phyloP scores from a whole-genome alignment of 352 stramenopile species.

The Blastocystis sp. region DNA sequence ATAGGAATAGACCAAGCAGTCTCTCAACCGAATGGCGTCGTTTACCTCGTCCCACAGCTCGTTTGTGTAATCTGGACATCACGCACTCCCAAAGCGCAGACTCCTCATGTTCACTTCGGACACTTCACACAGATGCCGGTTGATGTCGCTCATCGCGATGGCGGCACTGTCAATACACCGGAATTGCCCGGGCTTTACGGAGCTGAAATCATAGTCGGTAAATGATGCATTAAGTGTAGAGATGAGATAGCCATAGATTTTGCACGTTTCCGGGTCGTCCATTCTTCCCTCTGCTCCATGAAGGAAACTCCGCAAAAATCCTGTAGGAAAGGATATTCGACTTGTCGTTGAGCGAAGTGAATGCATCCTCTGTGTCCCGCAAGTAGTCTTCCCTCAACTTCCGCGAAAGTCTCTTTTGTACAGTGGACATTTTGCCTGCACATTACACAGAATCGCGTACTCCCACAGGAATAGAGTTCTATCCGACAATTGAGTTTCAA shows the following conservation, averaged over 20 bases:
- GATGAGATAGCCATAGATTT: constrained; percentile 84
- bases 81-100: not conserved
- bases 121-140: constrained; percentile 59
- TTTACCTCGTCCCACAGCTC: constrained; percentile 74
- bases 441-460: not conserved
- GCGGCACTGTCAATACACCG: constrained; percentile 9
- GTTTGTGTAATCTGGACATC: not conserved
- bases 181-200: constrained; percentile 57
- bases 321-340: constrained; percentile 30
- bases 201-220: constrained; percentile 83
- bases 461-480: constrained; percentile 52
- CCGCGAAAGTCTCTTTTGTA: constrained; percentile 55
- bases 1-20: constrained; percentile 86
- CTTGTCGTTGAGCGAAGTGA: constrained; percentile 1
- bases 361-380: constrained; percentile 32
- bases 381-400: constrained; percentile 54
- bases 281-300: constrained; percentile 74
- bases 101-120: constrained; percentile 52
- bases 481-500: constrained; percentile 62
- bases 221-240: constrained; percentile 86
- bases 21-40: constrained; percentile 79
- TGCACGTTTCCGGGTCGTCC: constrained; percentile 77
- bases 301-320: not conserved
- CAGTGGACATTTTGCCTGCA: constrained; percentile 49
- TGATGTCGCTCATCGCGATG: constrained; percentile 24